phyloP scores from a whole-genome alignment of 2,329 filamentous ascomycete genomes.

The Teratosphaeria nubilosa region DNA sequence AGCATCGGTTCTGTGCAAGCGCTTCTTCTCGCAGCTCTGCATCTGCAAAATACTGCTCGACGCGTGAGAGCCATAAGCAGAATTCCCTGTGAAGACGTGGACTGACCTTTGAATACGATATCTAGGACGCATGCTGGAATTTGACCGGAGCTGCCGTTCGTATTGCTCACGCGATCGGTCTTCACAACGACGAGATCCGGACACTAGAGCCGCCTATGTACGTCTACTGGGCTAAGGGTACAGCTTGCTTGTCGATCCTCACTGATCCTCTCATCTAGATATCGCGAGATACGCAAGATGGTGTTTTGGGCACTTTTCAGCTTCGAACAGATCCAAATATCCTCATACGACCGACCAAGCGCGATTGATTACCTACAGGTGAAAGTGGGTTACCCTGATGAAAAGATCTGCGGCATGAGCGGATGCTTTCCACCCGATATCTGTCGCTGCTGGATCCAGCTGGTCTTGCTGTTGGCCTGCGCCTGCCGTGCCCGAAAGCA shows the following conservation, averaged over 20 bases:
- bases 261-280: no score
- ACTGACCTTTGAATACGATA: not conserved
- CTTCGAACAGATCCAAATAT: not conserved
- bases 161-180: not conserved
- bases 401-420: not conserved
- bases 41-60: not conserved
- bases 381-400: not conserved
- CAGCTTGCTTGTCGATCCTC: no score
- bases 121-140: not conserved
- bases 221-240: not conserved
- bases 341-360: not conserved
- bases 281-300: not conserved
- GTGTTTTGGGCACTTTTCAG: not conserved
- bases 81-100: not conserved
- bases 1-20: not conserved
- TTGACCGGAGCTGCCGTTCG: not conserved
- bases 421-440: not conserved
- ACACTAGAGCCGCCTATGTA: not conserved
- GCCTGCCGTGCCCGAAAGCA: not conserved
- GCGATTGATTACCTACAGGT: not conserved
- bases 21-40: not conserved
- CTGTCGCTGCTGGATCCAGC: not conserved
- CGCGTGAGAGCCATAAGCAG: not conserved
- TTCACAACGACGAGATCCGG: not conserved
- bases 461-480: not conserved